A percentile compares a stretch with the other conserved stretches of the same genome.
phyloP scores from a whole-genome alignment of 192 early-diverging fungal species.

The Dispira simplex region DNA sequence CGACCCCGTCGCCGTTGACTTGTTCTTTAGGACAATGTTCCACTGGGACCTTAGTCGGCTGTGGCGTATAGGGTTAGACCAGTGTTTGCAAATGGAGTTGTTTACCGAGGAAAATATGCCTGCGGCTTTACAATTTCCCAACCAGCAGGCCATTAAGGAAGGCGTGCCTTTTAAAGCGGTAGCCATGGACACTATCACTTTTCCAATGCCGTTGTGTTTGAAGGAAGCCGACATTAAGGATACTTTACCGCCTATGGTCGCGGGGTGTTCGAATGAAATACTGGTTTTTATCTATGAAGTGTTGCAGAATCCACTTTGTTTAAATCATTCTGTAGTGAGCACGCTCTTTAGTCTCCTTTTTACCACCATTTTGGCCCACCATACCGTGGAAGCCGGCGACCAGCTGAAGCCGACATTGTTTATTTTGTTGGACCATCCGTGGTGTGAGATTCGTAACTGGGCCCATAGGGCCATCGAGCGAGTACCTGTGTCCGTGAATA shows the following conservation, averaged over 20 bases:
- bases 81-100: not conserved
- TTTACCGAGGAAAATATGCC: no score
- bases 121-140: not conserved
- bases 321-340: not conserved
- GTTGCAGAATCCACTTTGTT: not conserved
- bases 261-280: not conserved
- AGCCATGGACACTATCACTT: no score
- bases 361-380: not conserved
- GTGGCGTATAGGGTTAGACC: not conserved
- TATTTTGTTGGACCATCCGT: not conserved
- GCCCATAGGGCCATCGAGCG: not conserved
- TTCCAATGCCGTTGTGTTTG: not conserved
- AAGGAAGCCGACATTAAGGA: not conserved
- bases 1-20: not conserved
- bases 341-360: slow-evolving; percentile 1
- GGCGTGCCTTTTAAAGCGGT: not conserved
- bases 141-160: not conserved
- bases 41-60: slow-evolving; percentile 14
- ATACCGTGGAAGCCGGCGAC: not conserved
- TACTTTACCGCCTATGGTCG: not conserved
- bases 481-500: not conserved
- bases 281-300: slow-evolving; percentile 3
- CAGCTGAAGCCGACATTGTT: not conserved
- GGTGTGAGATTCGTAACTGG: not conserved
- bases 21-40: slow-evolving; percentile 14